Base-by-base conservation (phyloP, 176 grass and related monocot genomes). In the Carex kokanica region DNA sequence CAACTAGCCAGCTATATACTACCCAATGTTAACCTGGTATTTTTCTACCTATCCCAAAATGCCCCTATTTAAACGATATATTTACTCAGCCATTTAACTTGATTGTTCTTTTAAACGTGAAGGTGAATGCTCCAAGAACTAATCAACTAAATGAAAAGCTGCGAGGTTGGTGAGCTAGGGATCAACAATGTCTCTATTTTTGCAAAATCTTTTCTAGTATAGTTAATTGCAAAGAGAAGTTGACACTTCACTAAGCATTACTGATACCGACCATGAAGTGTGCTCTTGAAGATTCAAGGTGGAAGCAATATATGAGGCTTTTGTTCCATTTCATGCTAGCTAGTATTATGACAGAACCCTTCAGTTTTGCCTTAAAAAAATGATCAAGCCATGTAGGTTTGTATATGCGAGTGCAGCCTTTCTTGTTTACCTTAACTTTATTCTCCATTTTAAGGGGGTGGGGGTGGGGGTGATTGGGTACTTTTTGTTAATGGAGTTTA, bases 11-110 rank as follows among this genome's bases (percentile, higher is more conserved):
- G 53, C 84, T 88, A 84, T 52, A 68, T 96, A 55, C 65, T 92
- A 21, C 83, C 86, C 65, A 83, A 91, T 67, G 81, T 64, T 84
- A 60, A 72, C 81, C 43, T 92, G 85, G 97, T 99, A 89, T 90
- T 56, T 84, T 41, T 81, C 60, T 52, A 79, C 74, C 63, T 88
- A 12, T 6, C 47, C 14, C 9, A 54, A 29, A 77, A 32, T 78
- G 49, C 51, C 73, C 67, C 13, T 78, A 56, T 32, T 10, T 56
- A 55, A 29, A 78, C 5, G 31, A 31, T 29, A 24, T 16, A 55
- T 81, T 73, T 70, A 1, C n/a, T 18, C 14, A 32, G 16, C 21
- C 21, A 64, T 60, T 73, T 61, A 58, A 47, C 36, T 62, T 53
- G 8, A 40, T 24, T 41, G 16, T 59, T 55, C 41, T 51, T 64